A percentile compares a stretch with the other conserved stretches of the same genome.
Evolutionary conservation across 257 asterid genomes (phyloP).

Genomic region (Galeopsis tetrahit): DNA sequence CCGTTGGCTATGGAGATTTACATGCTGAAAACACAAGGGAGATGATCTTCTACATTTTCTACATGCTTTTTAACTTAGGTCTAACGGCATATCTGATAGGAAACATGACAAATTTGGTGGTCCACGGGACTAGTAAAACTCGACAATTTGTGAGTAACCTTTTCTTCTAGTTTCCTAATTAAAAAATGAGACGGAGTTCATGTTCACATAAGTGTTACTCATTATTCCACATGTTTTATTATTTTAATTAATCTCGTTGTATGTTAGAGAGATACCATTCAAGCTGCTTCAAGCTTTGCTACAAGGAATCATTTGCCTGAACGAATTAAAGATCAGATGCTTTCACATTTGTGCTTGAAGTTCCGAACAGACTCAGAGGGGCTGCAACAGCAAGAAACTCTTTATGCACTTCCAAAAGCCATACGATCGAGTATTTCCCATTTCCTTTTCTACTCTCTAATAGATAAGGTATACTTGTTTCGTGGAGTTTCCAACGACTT

Average conservation of each 20-base stretch:
- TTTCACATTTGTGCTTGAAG: constrained; percentile 66
- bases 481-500: constrained; percentile 65
- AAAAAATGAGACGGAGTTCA: too few relatives aligned
- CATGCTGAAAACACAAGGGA: constrained; percentile 87
- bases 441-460: constrained; percentile 61
- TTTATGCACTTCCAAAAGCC: constrained; percentile 67
- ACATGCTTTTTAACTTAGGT: constrained; percentile 96
- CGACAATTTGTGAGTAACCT: constrained; percentile 73
- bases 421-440: constrained; percentile 65
- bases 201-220: too few relatives aligned
- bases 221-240: too few relatives aligned
- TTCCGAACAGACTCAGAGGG: constrained; percentile 66
- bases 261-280: constrained; percentile 63
- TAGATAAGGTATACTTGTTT: constrained; percentile 65
- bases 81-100: constrained; percentile 91
- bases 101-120: constrained; percentile 96
- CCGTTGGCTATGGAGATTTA: constrained; percentile 96
- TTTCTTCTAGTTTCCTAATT: constrained; percentile 13
- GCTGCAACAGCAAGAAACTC: constrained; percentile 65
- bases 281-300: constrained; percentile 69
- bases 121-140: constrained; percentile 89
- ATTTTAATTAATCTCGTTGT: not conserved
- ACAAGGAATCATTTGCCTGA: constrained; percentile 60
- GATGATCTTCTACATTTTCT: constrained; percentile 77
- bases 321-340: constrained; percentile 69